Evolutionary conservation across 495 filamentous ascomycete genomes (phyloP), one percentile per base, ranked within the genome.

Genomic region (Penicillium manginii): DNA sequence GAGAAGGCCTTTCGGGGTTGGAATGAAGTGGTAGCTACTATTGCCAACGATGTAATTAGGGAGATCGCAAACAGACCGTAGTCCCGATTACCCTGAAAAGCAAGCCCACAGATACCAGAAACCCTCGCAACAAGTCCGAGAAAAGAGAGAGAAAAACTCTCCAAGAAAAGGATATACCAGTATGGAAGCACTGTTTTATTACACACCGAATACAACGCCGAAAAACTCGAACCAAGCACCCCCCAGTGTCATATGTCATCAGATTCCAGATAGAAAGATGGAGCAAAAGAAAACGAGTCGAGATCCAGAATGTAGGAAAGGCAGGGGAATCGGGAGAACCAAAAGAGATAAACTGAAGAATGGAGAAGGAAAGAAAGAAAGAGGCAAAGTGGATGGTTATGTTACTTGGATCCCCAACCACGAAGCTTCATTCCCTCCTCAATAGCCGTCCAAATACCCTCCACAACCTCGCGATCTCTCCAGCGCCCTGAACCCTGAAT

Each of bases 391-490:
- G 40, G 43, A 18, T 42, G 46, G 14, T 50, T 26, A 53, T 32
- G 31, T 51, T 63, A 76, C 46, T 77, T 78, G 12, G 67, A 72
- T 78, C 82, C 83, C 92, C 92, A 97, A 7, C 94, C 94, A 64
- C 86, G 90, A 50, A 78, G 77, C 64, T 85, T 84, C 94, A 98
- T 97, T 52, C 88, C 86, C 61, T 85, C 86, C 80, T 98, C 94
- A 62, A 98, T 89, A 12, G 82, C 80, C 62, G 88, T 88, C 94
- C 94, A 98, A 54, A 98, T 91, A 43, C 82, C 81, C 84, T 98
- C 94, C 33, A 97, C 92, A 40, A 96, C 87, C 78, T 98, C 94
- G 10, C 92, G 75, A 76, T 98, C 94, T 59, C 94, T 79, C 88
- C 92, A 98, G 54, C 94, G 79, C 39, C 88, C 87, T 46, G 76